Evolutionary conservation across 306 rosid species (phyloP).

Genomic region (Dalbergia oliveri): DNA sequence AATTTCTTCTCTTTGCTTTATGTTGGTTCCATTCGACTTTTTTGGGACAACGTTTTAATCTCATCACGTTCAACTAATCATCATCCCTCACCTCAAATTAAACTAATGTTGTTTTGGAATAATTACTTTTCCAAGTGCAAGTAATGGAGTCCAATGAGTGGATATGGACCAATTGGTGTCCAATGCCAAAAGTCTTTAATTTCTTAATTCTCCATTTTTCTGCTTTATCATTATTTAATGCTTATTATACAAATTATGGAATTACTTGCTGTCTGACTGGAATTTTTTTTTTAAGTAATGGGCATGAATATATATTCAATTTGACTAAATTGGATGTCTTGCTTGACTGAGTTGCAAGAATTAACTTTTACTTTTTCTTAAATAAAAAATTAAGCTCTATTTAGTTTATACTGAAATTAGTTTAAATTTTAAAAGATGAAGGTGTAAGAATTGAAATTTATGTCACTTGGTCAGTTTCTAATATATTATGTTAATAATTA

Average conservation of each 20-base stretch:
- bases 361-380: too few relatives aligned
- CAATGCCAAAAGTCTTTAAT: not conserved
- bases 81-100: constrained; percentile 44
- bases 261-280: constrained; percentile 47
- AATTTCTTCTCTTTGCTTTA: constrained; percentile 49
- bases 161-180: constrained; percentile 32
- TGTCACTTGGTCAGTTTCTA: too few relatives aligned
- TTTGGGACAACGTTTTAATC: constrained; percentile 46
- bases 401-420: too few relatives aligned
- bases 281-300: not conserved
- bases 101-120: constrained; percentile 38
- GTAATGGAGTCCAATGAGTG: constrained; percentile 34
- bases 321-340: constrained; percentile 24
- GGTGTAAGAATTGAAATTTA: too few relatives aligned
- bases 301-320: constrained; percentile 38
- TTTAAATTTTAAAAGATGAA: too few relatives aligned
- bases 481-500: too few relatives aligned
- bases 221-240: constrained; percentile 39
- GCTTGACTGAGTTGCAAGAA: constrained; percentile 18
- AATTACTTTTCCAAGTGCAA: constrained; percentile 46
- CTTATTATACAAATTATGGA: constrained; percentile 39
- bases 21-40: constrained; percentile 46
- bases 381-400: too few relatives aligned
- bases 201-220: not conserved
- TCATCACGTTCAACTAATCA: constrained; percentile 50